Conservation (phyloP, 129 eudicot genomes). For the Cynara cardunculus region DNA sequence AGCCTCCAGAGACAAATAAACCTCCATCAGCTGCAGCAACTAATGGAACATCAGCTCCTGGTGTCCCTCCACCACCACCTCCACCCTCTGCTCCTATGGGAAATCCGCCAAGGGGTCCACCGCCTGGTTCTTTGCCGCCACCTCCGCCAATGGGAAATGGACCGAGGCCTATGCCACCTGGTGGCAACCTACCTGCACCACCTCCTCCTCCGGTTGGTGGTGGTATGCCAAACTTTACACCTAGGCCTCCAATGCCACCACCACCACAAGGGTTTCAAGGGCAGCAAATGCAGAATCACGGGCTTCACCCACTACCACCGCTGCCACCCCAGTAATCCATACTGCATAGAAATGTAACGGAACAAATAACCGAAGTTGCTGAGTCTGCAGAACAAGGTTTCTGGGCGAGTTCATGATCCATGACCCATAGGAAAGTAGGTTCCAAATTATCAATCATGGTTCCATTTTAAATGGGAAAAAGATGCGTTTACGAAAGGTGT, state of each 20-base stretch:
- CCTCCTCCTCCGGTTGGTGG: conserved; percentile 77
- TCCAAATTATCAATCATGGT: not conserved
- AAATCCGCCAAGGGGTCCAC: conserved; percentile 57
- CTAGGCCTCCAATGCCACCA: conserved; percentile 71
- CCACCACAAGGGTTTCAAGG: conserved; percentile 84
- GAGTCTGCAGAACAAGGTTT: no score
- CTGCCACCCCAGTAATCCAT: conserved; percentile 42
- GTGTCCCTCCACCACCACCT: conserved; percentile 76
- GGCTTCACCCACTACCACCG: conserved; percentile 62
- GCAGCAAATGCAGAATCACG: conserved; percentile 64
- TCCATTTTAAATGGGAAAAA: no score
- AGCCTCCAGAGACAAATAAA: conserved; percentile 85
- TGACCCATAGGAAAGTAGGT: not conserved
- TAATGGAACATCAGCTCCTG: conserved; percentile 71
- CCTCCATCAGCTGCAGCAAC: conserved; percentile 53
- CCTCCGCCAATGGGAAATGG: conserved; percentile 76
- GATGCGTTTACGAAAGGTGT: no score
- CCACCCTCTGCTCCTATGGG: conserved; percentile 58
- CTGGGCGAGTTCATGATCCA: not conserved
- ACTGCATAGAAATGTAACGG: not conserved
- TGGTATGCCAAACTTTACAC: conserved; percentile 83
- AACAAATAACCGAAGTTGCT: not conserved
- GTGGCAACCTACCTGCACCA: conserved; percentile 77
- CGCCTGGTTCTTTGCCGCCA: conserved; percentile 61
- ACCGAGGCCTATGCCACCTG: conserved; percentile 94